These are phyloP conservation scores for Knufia petricola DNA, from an alignment of 2,329 filamentous ascomycete species.

Conservation along the genomic window DNA sequence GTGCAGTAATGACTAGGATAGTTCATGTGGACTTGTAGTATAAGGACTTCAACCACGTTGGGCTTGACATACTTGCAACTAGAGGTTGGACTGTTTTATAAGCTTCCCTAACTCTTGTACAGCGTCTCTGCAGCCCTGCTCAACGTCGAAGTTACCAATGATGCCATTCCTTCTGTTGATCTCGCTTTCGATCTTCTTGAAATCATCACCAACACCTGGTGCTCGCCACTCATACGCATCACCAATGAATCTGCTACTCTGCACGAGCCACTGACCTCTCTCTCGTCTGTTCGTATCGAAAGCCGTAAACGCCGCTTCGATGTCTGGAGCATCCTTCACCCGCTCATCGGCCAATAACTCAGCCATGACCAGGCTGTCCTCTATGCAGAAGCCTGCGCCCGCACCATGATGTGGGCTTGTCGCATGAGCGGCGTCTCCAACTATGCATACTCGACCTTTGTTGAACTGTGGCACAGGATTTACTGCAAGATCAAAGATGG, in stretches of 20 bases:
- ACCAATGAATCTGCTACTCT: conserved; percentile 27
- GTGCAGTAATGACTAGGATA: conserved; percentile 10
- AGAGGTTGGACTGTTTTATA: conserved; percentile 8
- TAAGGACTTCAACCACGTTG: no score
- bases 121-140: conserved; percentile 24
- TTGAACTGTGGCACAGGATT: conserved; percentile 31
- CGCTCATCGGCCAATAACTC: conserved; percentile 23
- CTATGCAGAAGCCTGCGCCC: conserved; percentile 28
- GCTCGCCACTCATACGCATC: conserved; percentile 29
- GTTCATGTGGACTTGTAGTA: background rate
- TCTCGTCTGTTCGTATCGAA: conserved; percentile 25
- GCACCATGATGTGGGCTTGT: conserved; percentile 35
- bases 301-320: conserved; percentile 25
- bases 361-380: conserved; percentile 27
- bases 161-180: conserved; percentile 26
- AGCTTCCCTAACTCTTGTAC: conserved; percentile 17
- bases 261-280: conserved; percentile 28
- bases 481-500: conserved; percentile 32
- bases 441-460: conserved; percentile 28
- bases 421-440: conserved; percentile 35
- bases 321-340: conserved; percentile 18
- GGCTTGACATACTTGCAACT: background rate
- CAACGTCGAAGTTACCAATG: conserved; percentile 22
- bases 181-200: conserved; percentile 30
- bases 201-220: conserved; percentile 27